phyloP scores from a whole-genome alignment of 2,329 filamentous ascomycete genomes.

The Lecanosticta acicola region DNA sequence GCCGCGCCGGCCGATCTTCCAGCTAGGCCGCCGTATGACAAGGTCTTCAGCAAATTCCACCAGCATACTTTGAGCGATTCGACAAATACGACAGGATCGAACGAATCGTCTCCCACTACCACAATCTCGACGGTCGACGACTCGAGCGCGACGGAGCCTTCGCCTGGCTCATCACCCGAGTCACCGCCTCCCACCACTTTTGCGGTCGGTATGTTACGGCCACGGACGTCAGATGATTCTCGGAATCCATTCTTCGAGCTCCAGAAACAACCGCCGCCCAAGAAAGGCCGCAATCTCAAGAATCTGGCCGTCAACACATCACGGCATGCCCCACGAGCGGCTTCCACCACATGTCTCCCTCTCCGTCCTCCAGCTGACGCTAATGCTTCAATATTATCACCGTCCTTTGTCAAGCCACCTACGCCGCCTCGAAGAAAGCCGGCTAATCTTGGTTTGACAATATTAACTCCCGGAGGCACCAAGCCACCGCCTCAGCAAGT shows the following conservation, averaged over 20 bases:
- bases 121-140: constrained; percentile 91
- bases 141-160: constrained; percentile 81
- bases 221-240: constrained; percentile 45
- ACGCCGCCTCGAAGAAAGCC: constrained; percentile 66
- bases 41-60: constrained; percentile 42
- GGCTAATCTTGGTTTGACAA: constrained; percentile 68
- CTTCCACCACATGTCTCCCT: constrained; percentile 48
- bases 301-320: constrained; percentile 71
- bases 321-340: constrained; percentile 42
- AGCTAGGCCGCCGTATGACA: constrained; percentile 22
- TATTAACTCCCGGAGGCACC: constrained; percentile 58
- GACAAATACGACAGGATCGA: constrained; percentile 72
- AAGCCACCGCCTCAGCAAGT: constrained; percentile 52
- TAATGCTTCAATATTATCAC: constrained; percentile 62
- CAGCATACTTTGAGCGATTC: constrained; percentile 73
- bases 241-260: constrained; percentile 52
- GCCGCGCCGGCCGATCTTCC: constrained; percentile 9
- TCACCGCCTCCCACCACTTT: constrained; percentile 71
- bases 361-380: constrained; percentile 45
- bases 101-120: constrained; percentile 90
- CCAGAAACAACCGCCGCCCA: constrained; percentile 45
- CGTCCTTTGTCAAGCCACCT: constrained; percentile 73
- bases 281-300: constrained; percentile 76
- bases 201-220: constrained; percentile 48
- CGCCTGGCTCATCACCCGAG: constrained; percentile 86